Conservation (phyloP, 1,284 basidiomycete species). For the Puccinia triticina region DNA sequence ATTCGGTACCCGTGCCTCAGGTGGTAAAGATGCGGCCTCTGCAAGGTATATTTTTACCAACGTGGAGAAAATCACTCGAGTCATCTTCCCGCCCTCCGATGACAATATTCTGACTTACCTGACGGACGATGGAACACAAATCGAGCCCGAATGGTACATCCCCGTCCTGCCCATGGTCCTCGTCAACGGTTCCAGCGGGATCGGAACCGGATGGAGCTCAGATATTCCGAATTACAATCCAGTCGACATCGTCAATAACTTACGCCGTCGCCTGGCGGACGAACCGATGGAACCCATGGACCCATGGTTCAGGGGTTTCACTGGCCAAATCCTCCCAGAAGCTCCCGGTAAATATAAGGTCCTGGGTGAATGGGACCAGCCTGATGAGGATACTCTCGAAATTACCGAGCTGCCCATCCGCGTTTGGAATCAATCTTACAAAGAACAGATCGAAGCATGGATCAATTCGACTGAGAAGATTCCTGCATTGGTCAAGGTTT, state of each 20-base stretch:
- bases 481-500: conserved; percentile 65
- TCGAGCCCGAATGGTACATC: conserved; percentile 96
- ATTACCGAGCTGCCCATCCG: conserved; percentile 95
- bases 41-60: conserved; percentile 96
- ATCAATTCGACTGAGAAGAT: conserved; percentile 68
- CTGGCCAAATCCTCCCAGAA: conserved; percentile 57
- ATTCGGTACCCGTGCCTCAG: conserved; percentile 85
- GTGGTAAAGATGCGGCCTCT: conserved; percentile 93
- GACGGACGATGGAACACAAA: conserved; percentile 81
- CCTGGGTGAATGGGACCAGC: conserved; percentile 73
- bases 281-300: conserved; percentile 83
- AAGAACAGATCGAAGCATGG: conserved; percentile 80
- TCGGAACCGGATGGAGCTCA: conserved; percentile 98
- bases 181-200: conserved; percentile 94
- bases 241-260: conserved; percentile 81
- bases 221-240: conserved; percentile 93
- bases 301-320: conserved; percentile 97
- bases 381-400: conserved; percentile 85
- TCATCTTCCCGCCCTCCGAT: conserved; percentile 80
- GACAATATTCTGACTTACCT: conserved; percentile 81
- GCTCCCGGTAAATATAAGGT: conserved; percentile 69
- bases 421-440: conserved; percentile 91
- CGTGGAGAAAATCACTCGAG: conserved; percentile 74
- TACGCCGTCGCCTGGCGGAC: conserved; percentile 81
- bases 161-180: conserved; percentile 86